Base-by-base conservation (phyloP, 768 basidiomycete species). In the Auricularia sp. region DNA sequence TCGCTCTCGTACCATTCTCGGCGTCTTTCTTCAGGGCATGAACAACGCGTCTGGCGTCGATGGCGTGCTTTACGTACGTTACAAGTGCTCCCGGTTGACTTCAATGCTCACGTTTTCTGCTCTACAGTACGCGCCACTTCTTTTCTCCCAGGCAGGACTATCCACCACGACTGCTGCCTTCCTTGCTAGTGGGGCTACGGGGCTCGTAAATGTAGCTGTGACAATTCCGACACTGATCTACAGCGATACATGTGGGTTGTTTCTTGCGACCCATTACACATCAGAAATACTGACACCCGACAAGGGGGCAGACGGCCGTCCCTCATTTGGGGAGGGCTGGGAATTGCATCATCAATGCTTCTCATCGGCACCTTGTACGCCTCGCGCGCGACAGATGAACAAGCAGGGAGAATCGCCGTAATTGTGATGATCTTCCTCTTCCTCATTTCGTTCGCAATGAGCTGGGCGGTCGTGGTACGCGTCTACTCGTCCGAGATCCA, bases 101-200 rank as follows among this genome's bases (percentile, higher is more conserved):
- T 18, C n/a, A 18, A 54, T 54, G n/a, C 54, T 54, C 11, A 29
- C 18, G 29, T n/a, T 29, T 54, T 18, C 18, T n/a, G 35, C 44
- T 18, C 58, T 68, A 14, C 70, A 79, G 69, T 80, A 80, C 64
- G 81, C 80, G 0, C 82, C 82, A 0, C 74, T 79, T 8, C 73
- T 82, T 13, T 83, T 83, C 67, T 70, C 76, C 3, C 82, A 83
- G 67, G 80, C 80, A 1, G 80, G 83, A n/a, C 76, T 83, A n/a
- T 76, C 77, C 13, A 75, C 75, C 3, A 71, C 72, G n/a, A 75
- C 77, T n/a, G 77, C 81, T 2, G 76, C 79, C 2, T 82, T 83
- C 72, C 74, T 83, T 39, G 81, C 81, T 0, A 81, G 81, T 1
- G 83, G 81, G 3, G 74, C 83, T 13, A 79, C 80, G 1, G 83